Conservation (phyloP, 225 moss, liverwort and hornwort species). For the Takakia lepidozioides region DNA sequence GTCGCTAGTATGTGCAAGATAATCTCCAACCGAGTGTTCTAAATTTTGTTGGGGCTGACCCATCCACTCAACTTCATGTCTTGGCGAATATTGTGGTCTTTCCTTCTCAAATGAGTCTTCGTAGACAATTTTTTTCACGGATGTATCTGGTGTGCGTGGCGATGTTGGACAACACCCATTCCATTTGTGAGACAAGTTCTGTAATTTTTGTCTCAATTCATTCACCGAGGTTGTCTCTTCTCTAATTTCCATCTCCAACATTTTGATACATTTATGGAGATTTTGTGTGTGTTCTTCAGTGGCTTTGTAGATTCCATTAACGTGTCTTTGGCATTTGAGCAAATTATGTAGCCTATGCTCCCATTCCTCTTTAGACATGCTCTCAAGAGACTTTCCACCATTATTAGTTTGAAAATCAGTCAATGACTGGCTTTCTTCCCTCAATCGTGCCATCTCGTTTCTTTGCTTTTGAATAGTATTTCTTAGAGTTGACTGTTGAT, state of each 20-base stretch:
- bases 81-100: background rate
- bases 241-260: background rate
- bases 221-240: background rate
- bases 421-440: background rate
- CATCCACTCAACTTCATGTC: background rate
- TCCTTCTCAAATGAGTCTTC: too few species aligned
- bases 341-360: background rate
- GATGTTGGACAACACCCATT: background rate
- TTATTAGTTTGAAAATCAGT: background rate
- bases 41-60: too few species aligned
- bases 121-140: too few species aligned
- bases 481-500: background rate
- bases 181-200: background rate
- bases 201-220: background rate
- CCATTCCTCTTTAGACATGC: background rate
- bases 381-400: background rate
- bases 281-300: background rate
- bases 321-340: slow-evolving; percentile 1
- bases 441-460: background rate
- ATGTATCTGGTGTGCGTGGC: background rate
- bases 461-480: background rate
- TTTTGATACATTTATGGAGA: background rate
- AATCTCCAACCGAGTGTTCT: background rate
- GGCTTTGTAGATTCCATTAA: background rate
- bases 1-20: background rate